Conservation (phyloP, 148 eudicot genomes). For the Silene uniflora region DNA sequence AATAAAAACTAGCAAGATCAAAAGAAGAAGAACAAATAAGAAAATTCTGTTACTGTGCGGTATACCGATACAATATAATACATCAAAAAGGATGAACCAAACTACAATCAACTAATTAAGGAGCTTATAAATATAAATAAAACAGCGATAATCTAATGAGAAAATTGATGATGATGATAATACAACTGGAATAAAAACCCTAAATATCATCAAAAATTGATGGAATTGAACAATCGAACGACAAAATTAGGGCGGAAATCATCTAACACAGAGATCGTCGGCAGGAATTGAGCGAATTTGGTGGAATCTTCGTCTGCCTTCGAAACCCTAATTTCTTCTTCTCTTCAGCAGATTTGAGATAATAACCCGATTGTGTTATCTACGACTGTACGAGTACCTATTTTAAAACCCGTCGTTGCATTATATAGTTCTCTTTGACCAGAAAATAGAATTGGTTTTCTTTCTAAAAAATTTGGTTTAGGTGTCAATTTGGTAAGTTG, state of each 20-base stretch:
- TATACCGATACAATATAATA: conserved; percentile 30
- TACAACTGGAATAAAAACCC: conserved; percentile 6
- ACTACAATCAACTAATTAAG: conserved; percentile 5
- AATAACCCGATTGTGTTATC: too few species aligned
- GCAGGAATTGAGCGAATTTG: neutral
- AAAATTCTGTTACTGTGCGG: conserved; percentile 32
- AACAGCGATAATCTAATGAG: conserved; percentile 12
- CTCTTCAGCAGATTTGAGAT: neutral
- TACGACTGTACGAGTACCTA: too few species aligned
- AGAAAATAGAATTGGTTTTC: too few species aligned
- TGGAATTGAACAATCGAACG: conserved; percentile 10
- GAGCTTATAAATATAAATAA: conserved; percentile 12
- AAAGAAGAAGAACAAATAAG: conserved; percentile 16
- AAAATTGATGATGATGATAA: neutral
- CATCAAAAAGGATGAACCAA: conserved; percentile 16
- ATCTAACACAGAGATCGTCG: conserved; percentile 24
- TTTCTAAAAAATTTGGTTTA: too few species aligned
- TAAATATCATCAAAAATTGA: conserved; percentile 13
- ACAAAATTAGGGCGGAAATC: conserved; percentile 13
- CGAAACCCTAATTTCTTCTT: conserved; percentile 8
- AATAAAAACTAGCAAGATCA: conserved; percentile 13
- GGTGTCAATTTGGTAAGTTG: too few species aligned
- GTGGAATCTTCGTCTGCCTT: conserved; percentile 18
- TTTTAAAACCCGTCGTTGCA: too few species aligned
- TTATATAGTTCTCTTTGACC: too few species aligned